These are phyloP conservation scores for Leccinum broughii DNA, from an alignment of 768 basidiomycete genomes.

Conservation along the genomic window DNA sequence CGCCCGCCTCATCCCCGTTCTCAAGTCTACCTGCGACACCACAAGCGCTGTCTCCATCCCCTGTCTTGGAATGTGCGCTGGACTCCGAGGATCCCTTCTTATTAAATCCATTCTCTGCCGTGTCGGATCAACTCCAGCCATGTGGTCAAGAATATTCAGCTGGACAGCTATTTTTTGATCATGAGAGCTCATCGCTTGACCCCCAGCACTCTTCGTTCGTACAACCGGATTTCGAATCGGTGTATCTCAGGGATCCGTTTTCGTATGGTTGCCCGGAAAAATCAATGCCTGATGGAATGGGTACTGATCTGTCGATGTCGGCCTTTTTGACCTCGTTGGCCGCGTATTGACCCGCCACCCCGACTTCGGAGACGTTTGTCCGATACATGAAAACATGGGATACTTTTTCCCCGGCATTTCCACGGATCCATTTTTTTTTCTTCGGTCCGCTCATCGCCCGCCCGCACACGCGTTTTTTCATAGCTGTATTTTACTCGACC, in stretches of 20 bases:
- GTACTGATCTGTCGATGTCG: constrained; percentile 31
- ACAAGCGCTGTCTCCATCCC: constrained; percentile 35
- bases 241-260: constrained; percentile 27
- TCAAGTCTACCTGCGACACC: constrained; percentile 48
- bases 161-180: constrained; percentile 21
- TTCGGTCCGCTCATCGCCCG: constrained; percentile 5
- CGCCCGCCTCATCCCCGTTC: constrained; percentile 42
- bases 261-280: constrained; percentile 27
- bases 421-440: neutral
- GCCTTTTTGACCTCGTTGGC: constrained; percentile 34
- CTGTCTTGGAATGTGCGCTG: constrained; percentile 24
- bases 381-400: constrained; percentile 1
- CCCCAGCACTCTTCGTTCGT: constrained; percentile 13
- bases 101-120: constrained; percentile 20
- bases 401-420: constrained; percentile 2
- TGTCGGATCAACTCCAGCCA: constrained; percentile 12
- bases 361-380: neutral
- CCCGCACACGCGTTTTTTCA: constrained; percentile 7
- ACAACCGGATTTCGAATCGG: constrained; percentile 21
- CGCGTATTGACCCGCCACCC: constrained; percentile 24
- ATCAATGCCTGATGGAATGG: constrained; percentile 19
- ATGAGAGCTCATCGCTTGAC: constrained; percentile 10
- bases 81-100: constrained; percentile 25
- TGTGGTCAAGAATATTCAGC: constrained; percentile 24
- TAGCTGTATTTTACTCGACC: constrained; percentile 31